These are phyloP conservation scores for Trichoderma arundinaceum DNA, from an alignment of 2,329 filamentous ascomycete species.

Conservation along the genomic window DNA sequence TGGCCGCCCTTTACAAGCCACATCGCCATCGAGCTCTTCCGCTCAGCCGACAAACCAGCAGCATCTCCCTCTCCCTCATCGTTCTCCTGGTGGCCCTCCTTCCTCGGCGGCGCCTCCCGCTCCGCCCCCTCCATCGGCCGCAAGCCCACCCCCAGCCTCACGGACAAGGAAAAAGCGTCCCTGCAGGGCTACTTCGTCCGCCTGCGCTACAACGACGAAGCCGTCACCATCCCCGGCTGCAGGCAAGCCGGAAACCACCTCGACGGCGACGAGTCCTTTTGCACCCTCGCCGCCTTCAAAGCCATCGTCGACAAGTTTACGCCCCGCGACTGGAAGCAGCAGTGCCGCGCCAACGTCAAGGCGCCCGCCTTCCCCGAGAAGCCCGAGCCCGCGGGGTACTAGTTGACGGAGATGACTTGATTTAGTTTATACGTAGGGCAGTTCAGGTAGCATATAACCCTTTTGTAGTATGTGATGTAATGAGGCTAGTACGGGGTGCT, in stretches of 20 bases:
- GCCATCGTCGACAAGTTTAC: conserved; percentile 88
- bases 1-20: conserved; percentile 97
- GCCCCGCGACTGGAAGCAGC: conserved; percentile 73
- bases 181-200: conserved; percentile 85
- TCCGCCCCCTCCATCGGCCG: conserved; percentile 63
- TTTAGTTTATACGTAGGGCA: too few relatives aligned
- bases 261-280: conserved; percentile 85
- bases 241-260: conserved; percentile 78
- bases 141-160: conserved; percentile 62
- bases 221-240: conserved; percentile 84
- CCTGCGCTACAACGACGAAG: conserved; percentile 85
- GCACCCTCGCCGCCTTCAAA: conserved; percentile 92
- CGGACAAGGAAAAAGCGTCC: conserved; percentile 60
- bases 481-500: too few relatives aligned
- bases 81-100: conserved; percentile 38
- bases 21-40: conserved; percentile 89
- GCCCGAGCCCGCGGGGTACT: conserved; percentile 60
- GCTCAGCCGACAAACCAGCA: conserved; percentile 49
- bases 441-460: too few relatives aligned
- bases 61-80: conserved; percentile 31
- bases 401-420: too few relatives aligned
- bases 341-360: conserved; percentile 55
- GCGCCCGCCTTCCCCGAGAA: conserved; percentile 53
- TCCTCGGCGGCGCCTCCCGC: conserved; percentile 40
- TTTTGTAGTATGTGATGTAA: too few relatives aligned